Evolutionary conservation across 257 asterid genomes (phyloP), one percentile per base, ranked within the genome.

Genomic region (Leptodermis oblonga): DNA sequence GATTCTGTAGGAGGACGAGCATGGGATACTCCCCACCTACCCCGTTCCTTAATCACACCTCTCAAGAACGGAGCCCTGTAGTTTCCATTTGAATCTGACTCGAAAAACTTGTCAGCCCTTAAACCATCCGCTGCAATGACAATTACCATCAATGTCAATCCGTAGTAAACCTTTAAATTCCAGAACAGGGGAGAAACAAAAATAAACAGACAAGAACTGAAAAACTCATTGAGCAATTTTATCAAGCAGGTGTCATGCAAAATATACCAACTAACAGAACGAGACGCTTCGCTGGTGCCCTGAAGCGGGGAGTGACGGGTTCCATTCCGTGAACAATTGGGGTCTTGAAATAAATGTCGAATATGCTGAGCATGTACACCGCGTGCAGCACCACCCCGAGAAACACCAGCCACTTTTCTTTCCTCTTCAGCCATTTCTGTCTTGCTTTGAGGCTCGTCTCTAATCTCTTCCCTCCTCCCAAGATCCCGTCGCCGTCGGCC

Each of bases 1-100:
- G 97, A 93, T 76, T 93, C 99, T 2, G 99, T 93, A 6, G 99
- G 99, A 53, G 99, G 99, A 28, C 99, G 96, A 8, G 99, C 97
- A 68, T 91, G 97, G 5, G 99, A 93, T 34, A 93, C 97, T 73
- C 99, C 99, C 97, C 97, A 93, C 37, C 96, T 91, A n/a, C 99
- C 99, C 68, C 76, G 86, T 73, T 87, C 90, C 73, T 83, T 84
- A 46, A 93, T 93, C 78, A 93, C 92, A 75, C 84, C 86, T 81
- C 99, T 86, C 86, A 93, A 85, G 68, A 90, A 90, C 20, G 97
- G 96, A 37, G 97, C 97, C 82, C 97, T 82, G 76, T 77, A 90
- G 59, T 79, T 85, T 71, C 99, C 99, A 36, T 69, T 71, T 11
- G 87, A 78, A 74, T 90, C 97, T 3, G 96, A 96, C 89, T 90